A percentile compares a stretch with the other conserved stretches of the same genome.
Conservation (phyloP, 2,329 filamentous ascomycete genomes). For the Sordariomycetes sp. region DNA sequence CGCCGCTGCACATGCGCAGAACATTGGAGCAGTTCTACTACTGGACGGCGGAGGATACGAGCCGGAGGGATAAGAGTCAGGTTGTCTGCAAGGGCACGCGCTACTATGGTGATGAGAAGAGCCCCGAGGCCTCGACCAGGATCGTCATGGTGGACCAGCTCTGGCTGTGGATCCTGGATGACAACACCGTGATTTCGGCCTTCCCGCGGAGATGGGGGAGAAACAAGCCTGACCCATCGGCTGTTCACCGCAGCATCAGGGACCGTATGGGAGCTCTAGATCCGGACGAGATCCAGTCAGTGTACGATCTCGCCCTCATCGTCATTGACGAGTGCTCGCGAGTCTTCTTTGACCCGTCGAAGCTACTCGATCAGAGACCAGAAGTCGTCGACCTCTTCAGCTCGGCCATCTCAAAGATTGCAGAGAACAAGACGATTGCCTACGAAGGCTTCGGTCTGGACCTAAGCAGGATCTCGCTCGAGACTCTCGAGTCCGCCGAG, state of each 20-base stretch:
- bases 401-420: constrained; percentile 11
- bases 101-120: constrained; percentile 6
- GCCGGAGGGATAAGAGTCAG: constrained; percentile 17
- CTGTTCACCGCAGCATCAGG: constrained; percentile 22
- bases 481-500: constrained; percentile 15
- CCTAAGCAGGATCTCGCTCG: constrained; percentile 12
- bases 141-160: constrained; percentile 10
- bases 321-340: constrained; percentile 10
- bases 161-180: constrained; percentile 11
- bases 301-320: constrained; percentile 8
- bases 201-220: constrained; percentile 27
- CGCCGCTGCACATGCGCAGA: constrained; percentile 19
- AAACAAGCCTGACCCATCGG: constrained; percentile 24
- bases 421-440: constrained; percentile 8
- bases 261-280: constrained; percentile 19
- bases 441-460: constrained; percentile 10
- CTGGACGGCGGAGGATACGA: constrained; percentile 23
- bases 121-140: constrained; percentile 7
- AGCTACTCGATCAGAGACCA: constrained; percentile 9
- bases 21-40: constrained; percentile 27
- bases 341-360: constrained; percentile 9
- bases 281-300: constrained; percentile 7
- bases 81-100: constrained; percentile 15
- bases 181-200: constrained; percentile 24
- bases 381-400: constrained; percentile 10